Base-by-base conservation (phyloP, 805 yeast species). In the Candida vartiovaarae region DNA sequence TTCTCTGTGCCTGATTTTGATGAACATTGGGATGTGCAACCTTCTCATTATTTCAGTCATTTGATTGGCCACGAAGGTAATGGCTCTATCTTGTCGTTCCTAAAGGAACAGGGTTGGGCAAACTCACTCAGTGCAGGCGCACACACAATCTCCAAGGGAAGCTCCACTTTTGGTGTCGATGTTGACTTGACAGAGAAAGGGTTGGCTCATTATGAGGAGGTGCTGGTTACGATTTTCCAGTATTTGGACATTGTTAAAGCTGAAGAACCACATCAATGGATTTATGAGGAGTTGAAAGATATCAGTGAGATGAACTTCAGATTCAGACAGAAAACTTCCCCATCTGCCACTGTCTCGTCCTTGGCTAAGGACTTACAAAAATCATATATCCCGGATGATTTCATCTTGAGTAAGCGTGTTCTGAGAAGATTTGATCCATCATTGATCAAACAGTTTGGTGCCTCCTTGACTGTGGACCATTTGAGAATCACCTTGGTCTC, bases 1-100 rank as follows among this genome's bases (percentile, higher is more conserved):
- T 93, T 93, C 63, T 69, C 75, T 41, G 76, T 85, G 9, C 96
- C 96, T n/a, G 89, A 85, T 56, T 81, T 82, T 51, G 75, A 76
- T 41, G 75, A 74, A 26, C 61, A 66, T 40, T 85, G 90, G 85
- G 74, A 75, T 42, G 72, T 74, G 25, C 78, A 78, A 52, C 95
- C 97, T 0, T 72, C 76, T 6, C 76, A 73, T 44, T 84, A 88
- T 62, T 74, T 68, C 51, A 77, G 90, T 23, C 97, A 93, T 61
- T 68, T 93, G 42, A 66, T 91, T 39, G 98, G 98, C 34, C 98
- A 91, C 62, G 99, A 91, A 66, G 85, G 93, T 39, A 72, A 81
- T 39, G 98, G 98, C 2, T 88, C 96, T 2, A 61, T 91, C 20
- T 69, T 88, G 32, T 75, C 80, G 44, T 74, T 71, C 50, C 74